phyloP scores from a whole-genome alignment of 768 basidiomycete genomes.

The Galerina sulciceps region DNA sequence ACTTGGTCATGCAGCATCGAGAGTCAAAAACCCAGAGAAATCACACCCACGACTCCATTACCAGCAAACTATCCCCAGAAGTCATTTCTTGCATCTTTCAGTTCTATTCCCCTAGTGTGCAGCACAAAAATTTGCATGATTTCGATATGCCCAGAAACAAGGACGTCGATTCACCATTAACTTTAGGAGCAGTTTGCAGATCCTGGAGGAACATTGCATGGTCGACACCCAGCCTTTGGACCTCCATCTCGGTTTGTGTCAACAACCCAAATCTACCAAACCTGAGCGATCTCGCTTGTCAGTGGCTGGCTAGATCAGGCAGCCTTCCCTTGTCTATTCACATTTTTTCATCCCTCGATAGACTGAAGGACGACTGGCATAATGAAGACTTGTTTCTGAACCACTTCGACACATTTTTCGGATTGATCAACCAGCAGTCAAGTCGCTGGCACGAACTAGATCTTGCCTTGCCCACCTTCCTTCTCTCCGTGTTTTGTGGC shows the following conservation, averaged over 20 bases:
- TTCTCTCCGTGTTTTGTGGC: background rate
- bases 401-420: background rate
- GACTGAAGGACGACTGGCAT: too few species aligned
- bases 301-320: background rate
- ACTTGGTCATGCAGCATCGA: background rate
- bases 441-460: background rate
- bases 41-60: background rate
- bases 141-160: too few species aligned
- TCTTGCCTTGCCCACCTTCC: background rate
- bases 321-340: background rate
- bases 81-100: background rate
- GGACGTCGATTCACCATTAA: background rate
- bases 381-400: too few species aligned
- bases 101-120: background rate
- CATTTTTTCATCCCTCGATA: too few species aligned
- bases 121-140: too few species aligned
- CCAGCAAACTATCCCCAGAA: background rate
- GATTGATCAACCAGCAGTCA: background rate
- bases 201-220: slow-evolving; percentile 9
- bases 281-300: background rate
- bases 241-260: background rate
- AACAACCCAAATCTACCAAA: background rate
- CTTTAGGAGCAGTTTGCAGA: slow-evolving; percentile 4
- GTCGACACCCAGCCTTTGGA: slow-evolving; percentile 1
- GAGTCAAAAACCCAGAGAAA: background rate